phyloP scores from a whole-genome alignment of 352 stramenopile species.

The Saprolegnia parasitica region DNA sequence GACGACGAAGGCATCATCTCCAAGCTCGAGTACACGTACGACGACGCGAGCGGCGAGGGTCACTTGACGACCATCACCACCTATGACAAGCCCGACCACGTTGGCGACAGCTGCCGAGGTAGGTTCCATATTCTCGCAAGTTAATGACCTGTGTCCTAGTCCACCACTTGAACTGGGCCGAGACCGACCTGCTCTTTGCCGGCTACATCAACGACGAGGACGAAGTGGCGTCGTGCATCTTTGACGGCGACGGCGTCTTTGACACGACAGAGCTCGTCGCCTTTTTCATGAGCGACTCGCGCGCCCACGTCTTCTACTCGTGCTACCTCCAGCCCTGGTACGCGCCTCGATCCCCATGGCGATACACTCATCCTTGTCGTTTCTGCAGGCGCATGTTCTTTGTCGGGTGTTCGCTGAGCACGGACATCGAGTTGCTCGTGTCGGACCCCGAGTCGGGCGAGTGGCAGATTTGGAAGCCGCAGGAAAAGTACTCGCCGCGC shows the following conservation, averaged over 20 bases:
- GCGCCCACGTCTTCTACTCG: conserved; percentile 61
- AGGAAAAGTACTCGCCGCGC: conserved; percentile 68
- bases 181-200: conserved; percentile 57
- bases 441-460: conserved; percentile 50
- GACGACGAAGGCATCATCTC: conserved; percentile 16
- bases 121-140: too few relatives aligned
- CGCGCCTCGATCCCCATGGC: too few relatives aligned
- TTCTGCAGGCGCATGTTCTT: conserved; percentile 85
- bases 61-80: conserved; percentile 35
- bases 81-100: conserved; percentile 37
- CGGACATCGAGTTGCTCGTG: conserved; percentile 73
- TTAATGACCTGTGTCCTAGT: conserved; percentile 30
- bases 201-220: conserved; percentile 54
- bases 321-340: conserved; percentile 59
- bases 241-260: conserved; percentile 48
- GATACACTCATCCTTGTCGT: too few relatives aligned
- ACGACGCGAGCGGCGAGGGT: conserved; percentile 31
- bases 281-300: conserved; percentile 47
- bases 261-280: conserved; percentile 33
- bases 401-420: conserved; percentile 65
- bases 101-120: background rate
- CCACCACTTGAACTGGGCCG: conserved; percentile 71
- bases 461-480: conserved; percentile 70
- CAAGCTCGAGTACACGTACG: conserved; percentile 32
- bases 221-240: conserved; percentile 49